Base-by-base conservation (phyloP, 768 basidiomycete genomes). In the Leucocoprinus sp. region DNA sequence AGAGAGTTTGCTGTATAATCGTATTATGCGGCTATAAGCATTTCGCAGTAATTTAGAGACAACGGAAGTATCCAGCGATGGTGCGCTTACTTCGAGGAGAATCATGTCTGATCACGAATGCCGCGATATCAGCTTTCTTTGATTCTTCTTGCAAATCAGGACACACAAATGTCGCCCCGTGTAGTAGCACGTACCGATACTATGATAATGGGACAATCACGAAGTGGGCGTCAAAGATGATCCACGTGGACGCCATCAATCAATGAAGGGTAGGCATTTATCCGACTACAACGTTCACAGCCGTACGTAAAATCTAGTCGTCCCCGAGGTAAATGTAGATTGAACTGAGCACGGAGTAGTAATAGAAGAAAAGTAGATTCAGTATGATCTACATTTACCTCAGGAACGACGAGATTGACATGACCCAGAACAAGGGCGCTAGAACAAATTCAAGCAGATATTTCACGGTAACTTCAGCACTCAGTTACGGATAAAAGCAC, bases 1-100 rank as follows among this genome's bases (percentile, higher is more conserved):
- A 67, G 45, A 98, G 69, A 18, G 93, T 92, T 14, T 82, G 84
- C 57, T 93, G 84, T 54, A 97, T 93, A 62, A 96, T 92, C 53
- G 88, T 82, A 64, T 90, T 95, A 59, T 93, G 87, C 15, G 90
- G 74, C 91, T 96, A 44, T 55, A 46, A 8, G 5, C 9, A 50
- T 34, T 27, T 41, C 42, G 29, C 29, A 31, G 24, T 45, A 40
- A 42, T 33, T 5, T 3, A 24, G 21, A 33, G 19, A 24, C 14
- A 26, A 35, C 18, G 6, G 27, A 37, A 12, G 28, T 14, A 19
- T 17, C 24, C 3, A 14, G 37, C 24, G 8, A 15, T 18, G 7
- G n/a, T n/a, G 23, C 45, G 52, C 65, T 45, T 60, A 89, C 89
- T 75, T 92, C 89, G 54, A 92, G 80, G 23, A 92, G 71, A 63